Conservation (phyloP, 2,329 filamentous ascomycete genomes). For the Phyllosticta paracitricarpa region DNA sequence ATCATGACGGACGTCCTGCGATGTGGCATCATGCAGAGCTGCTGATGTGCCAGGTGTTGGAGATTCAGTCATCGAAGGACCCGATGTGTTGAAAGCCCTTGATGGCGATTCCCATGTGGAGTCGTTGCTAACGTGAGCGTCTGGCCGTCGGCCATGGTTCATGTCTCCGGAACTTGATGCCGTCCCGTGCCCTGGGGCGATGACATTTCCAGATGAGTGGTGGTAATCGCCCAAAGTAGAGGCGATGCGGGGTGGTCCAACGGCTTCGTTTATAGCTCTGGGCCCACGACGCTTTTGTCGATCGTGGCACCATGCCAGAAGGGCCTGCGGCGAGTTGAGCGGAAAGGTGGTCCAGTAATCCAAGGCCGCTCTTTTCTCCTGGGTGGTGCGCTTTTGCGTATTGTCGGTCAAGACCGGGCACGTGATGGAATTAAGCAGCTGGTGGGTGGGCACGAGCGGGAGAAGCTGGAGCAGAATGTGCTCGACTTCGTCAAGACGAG, state of each 20-base stretch:
- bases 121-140: neutral
- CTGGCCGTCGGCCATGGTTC: neutral
- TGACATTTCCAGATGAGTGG: neutral
- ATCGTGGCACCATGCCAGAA: conserved; percentile 3
- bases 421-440: conserved; percentile 2
- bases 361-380: conserved; percentile 7
- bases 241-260: neutral
- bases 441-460: conserved; percentile 2
- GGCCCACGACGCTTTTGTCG: neutral
- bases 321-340: conserved; percentile 6
- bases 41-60: neutral
- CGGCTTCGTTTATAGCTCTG: neutral
- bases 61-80: neutral
- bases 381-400: conserved; percentile 7
- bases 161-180: neutral
- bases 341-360: conserved; percentile 9
- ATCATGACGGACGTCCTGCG: neutral
- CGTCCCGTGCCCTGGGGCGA: neutral
- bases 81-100: neutral
- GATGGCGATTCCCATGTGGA: neutral
- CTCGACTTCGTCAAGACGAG: conserved; percentile 10
- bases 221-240: neutral
- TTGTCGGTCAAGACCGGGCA: neutral
- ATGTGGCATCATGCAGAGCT: neutral
- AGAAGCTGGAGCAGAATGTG: conserved; percentile 8